Conservation (phyloP, 768 basidiomycete species). For the Boletellus ananiceps region DNA sequence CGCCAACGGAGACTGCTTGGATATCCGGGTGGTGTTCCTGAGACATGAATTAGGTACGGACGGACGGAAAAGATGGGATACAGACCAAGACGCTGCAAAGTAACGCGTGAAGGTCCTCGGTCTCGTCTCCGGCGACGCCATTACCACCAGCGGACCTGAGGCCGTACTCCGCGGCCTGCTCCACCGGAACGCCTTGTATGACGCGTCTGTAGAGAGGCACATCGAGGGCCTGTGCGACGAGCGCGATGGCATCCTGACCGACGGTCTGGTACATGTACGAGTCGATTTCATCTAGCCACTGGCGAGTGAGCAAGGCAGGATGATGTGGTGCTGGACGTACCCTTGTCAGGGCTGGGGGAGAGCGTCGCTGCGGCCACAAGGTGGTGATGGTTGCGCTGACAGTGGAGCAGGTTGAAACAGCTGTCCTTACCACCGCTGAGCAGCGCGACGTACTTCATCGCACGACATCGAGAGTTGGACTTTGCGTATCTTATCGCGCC, state of each 20-base stretch:
- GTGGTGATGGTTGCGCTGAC: constrained; percentile 78
- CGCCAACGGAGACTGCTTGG: constrained; percentile 87
- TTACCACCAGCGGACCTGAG: constrained; percentile 44
- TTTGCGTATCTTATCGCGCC: constrained; percentile 15
- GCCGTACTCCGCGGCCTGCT: constrained; percentile 85
- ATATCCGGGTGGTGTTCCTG: constrained; percentile 77
- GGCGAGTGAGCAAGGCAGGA: constrained; percentile 3
- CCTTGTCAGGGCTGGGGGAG: constrained; percentile 79
- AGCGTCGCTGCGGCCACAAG: constrained; percentile 87
- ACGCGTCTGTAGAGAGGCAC: constrained; percentile 81
- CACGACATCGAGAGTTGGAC: not conserved
- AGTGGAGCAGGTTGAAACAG: constrained; percentile 93
- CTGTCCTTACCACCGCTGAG: constrained; percentile 98
- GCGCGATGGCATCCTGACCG: constrained; percentile 87
- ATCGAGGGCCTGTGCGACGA: constrained; percentile 79
- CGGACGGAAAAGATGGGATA: not conserved
- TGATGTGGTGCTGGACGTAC: constrained; percentile 36
- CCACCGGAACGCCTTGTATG: constrained; percentile 77
- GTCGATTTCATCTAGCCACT: constrained; percentile 86
- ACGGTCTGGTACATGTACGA: constrained; percentile 99
- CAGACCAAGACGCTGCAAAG: constrained; percentile 72
- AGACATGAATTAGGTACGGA: constrained; percentile 1
- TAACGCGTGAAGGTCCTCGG: constrained; percentile 83
- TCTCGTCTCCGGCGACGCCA: constrained; percentile 83
- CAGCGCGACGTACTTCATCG: constrained; percentile 89